These are phyloP conservation scores for Skeletonema potamos DNA, from an alignment of 108 stramenopile species.

Conservation along the genomic window DNA sequence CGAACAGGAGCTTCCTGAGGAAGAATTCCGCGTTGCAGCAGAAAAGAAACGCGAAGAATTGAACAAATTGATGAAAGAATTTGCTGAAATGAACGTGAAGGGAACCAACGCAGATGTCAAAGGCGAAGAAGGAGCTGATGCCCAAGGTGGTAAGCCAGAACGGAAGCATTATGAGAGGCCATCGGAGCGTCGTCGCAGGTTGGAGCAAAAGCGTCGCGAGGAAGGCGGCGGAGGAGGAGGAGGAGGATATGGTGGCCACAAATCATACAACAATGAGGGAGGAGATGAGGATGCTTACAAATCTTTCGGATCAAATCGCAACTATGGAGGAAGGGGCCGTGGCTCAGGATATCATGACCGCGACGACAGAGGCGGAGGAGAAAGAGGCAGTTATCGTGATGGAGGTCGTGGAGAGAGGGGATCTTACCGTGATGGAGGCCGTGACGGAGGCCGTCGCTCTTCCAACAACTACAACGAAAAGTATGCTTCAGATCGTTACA, in stretches of 20 bases:
- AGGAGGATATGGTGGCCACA: constrained; percentile 1
- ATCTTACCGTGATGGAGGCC: constrained; percentile 4
- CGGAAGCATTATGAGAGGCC: constrained; percentile 48
- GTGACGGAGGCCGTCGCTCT: constrained; percentile 6
- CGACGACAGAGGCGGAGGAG: constrained; percentile 8
- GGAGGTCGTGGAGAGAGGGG: constrained; percentile 18
- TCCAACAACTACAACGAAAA: constrained; percentile 25
- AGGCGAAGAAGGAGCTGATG: background rate
- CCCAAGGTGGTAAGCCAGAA: background rate
- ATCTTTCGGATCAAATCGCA: background rate
- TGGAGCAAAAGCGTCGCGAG: constrained; percentile 36
- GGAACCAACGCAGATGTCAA: constrained; percentile 6
- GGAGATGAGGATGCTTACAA: constrained; percentile 7
- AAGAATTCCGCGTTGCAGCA: constrained; percentile 40
- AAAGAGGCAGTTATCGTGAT: background rate
- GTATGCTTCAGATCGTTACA: constrained; percentile 40
- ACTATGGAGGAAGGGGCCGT: constrained; percentile 7
- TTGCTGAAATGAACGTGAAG: constrained; percentile 31
- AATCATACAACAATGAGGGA: background rate
- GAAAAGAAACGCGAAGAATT: constrained; percentile 48
- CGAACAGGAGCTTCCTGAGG: constrained; percentile 63
- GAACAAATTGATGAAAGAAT: constrained; percentile 44
- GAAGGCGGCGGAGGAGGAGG: constrained; percentile 20
- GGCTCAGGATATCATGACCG: constrained; percentile 9
- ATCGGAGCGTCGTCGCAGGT: constrained; percentile 40